These are phyloP conservation scores for Chaetoscypha palmicola DNA, from an alignment of 2,329 filamentous ascomycete genomes.

Conservation along the genomic window DNA sequence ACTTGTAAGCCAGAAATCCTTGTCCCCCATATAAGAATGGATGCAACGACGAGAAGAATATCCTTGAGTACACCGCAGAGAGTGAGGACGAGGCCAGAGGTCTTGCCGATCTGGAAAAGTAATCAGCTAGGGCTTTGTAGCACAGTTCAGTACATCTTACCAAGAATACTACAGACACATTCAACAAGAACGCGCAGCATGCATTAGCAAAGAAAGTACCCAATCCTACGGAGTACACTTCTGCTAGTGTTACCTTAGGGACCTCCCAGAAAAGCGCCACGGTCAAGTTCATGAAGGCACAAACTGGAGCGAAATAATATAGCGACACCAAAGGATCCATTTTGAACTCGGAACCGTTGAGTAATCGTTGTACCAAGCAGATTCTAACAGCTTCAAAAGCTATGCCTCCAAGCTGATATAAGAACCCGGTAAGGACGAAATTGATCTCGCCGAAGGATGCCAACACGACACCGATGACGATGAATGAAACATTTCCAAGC, in stretches of 20 bases:
- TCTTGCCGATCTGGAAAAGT: slow-evolving; percentile 69
- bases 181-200: slow-evolving; percentile 70
- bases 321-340: slow-evolving; percentile 86
- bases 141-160: slow-evolving; percentile 42
- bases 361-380: slow-evolving; percentile 75
- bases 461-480: slow-evolving; percentile 90
- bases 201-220: slow-evolving; percentile 70
- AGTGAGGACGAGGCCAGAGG: slow-evolving; percentile 77
- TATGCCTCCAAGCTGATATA: slow-evolving; percentile 73
- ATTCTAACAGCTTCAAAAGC: slow-evolving; percentile 76
- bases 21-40: slow-evolving; percentile 73
- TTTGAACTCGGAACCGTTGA: slow-evolving; percentile 80
- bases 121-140: background rate
- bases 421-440: slow-evolving; percentile 74
- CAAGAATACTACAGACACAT: slow-evolving; percentile 79
- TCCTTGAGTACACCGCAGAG: slow-evolving; percentile 62
- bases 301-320: slow-evolving; percentile 84
- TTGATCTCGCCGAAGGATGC: slow-evolving; percentile 94
- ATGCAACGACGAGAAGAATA: slow-evolving; percentile 62
- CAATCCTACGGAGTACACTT: slow-evolving; percentile 67
- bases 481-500: slow-evolving; percentile 87
- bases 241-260: slow-evolving; percentile 58
- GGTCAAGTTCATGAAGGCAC: slow-evolving; percentile 71
- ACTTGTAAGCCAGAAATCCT: slow-evolving; percentile 68
- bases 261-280: slow-evolving; percentile 70